Evolutionary conservation across 2,329 filamentous ascomycete genomes (phyloP).

Genomic region (Cladosporium cucumerinum): DNA sequence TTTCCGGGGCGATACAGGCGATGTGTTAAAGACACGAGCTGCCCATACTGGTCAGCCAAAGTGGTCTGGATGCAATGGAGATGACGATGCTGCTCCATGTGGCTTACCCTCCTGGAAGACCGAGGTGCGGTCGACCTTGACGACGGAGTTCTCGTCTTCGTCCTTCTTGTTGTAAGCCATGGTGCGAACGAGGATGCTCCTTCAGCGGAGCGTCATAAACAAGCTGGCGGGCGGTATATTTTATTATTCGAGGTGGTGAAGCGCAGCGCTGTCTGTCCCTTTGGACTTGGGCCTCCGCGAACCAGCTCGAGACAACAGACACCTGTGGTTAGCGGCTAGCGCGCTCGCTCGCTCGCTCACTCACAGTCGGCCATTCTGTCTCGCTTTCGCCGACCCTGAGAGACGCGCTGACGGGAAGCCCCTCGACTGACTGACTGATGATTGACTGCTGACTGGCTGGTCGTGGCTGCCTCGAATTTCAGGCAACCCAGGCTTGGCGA

Average conservation of each 20-base stretch:
- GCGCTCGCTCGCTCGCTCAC: background rate
- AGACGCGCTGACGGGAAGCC: background rate
- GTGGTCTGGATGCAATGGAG: conserved; percentile 8
- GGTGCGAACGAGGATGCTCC: conserved; percentile 21
- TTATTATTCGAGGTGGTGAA: conserved; percentile 1
- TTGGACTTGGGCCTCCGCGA: conserved; percentile 5
- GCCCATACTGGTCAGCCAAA: conserved; percentile 24
- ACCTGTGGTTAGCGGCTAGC: conserved; percentile 3
- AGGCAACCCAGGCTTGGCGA: background rate
- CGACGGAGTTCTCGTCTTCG: conserved; percentile 90
- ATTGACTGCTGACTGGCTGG: no score
- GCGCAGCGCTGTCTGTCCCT: conserved; percentile 16
- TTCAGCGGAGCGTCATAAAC: conserved; percentile 17
- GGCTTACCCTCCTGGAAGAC: conserved; percentile 95
- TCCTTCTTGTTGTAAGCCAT: conserved; percentile 99
- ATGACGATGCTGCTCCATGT: conserved; percentile 21
- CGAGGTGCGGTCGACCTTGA: conserved; percentile 95
- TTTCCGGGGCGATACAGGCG: conserved; percentile 92
- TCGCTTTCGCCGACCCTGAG: background rate
- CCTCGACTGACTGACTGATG: no score
- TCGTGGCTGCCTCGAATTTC: background rate
- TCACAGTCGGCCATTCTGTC: background rate
- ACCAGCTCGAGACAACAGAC: conserved; percentile 13
- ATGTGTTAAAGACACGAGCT: conserved; percentile 98
- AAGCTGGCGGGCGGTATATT: background rate